These are phyloP conservation scores for Claviceps digitariae DNA, from an alignment of 2,329 filamentous ascomycete species.

Conservation along the genomic window DNA sequence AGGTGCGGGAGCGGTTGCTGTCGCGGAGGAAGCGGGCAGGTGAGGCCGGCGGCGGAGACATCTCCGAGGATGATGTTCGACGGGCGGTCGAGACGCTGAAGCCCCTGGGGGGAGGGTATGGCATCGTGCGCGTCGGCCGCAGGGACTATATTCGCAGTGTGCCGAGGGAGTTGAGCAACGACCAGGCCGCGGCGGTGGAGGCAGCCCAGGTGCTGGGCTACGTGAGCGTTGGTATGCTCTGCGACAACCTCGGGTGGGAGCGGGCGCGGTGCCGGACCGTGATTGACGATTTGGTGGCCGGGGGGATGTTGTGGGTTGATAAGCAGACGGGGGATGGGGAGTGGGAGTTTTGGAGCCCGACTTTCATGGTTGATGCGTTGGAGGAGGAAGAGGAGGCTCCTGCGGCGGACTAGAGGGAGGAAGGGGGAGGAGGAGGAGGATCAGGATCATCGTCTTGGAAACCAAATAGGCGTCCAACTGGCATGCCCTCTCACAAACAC, in stretches of 20 bases:
- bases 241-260: constrained; percentile 77
- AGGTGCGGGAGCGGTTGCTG: constrained; percentile 64
- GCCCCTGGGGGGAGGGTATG: constrained; percentile 80
- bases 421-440: background rate
- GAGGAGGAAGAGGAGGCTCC: background rate
- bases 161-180: constrained; percentile 86
- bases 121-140: constrained; percentile 68
- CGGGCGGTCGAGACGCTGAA: constrained; percentile 77
- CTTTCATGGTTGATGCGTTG: constrained; percentile 45
- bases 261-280: constrained; percentile 74
- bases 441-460: too few relatives aligned
- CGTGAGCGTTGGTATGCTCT: constrained; percentile 79
- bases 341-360: constrained; percentile 87
- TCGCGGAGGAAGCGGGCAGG: constrained; percentile 53
- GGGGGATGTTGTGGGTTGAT: constrained; percentile 91
- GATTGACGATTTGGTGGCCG: constrained; percentile 75
- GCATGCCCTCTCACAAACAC: too few relatives aligned
- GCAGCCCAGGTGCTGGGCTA: constrained; percentile 82
- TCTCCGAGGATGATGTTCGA: constrained; percentile 86
- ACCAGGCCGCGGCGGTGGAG: constrained; percentile 86
- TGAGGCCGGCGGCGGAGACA: constrained; percentile 49
- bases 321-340: constrained; percentile 55
- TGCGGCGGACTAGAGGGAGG: background rate
- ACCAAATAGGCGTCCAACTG: too few relatives aligned
- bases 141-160: constrained; percentile 83